Percentiles rank a stretch among this genome's conserved stretches.
These are phyloP conservation scores for Penicillium sp. DNA, from an alignment of 2,329 filamentous ascomycete genomes.

Conservation along the genomic window DNA sequence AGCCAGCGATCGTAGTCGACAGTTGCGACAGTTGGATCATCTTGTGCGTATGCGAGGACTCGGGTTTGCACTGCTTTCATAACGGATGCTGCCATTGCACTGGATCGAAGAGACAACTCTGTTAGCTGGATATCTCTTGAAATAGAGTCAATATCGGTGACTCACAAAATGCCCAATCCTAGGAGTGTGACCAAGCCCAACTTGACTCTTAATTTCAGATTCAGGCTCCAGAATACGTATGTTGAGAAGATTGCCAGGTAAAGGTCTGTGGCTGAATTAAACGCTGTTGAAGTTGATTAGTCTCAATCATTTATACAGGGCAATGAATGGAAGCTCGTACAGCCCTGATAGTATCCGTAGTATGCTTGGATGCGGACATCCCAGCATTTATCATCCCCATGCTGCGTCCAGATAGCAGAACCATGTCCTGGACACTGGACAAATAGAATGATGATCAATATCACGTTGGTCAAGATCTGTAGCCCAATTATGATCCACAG, in stretches of 20 bases:
- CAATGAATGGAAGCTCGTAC: slow-evolving; percentile 9
- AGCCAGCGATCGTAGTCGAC: slow-evolving; percentile 28
- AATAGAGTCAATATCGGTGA: neutral
- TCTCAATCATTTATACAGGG: neutral
- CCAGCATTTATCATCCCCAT: slow-evolving; percentile 20
- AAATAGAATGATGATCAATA: slow-evolving; percentile 27
- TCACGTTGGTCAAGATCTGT: slow-evolving; percentile 23
- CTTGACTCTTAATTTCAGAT: slow-evolving; percentile 30
- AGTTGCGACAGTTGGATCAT: slow-evolving; percentile 22
- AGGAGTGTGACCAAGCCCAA: slow-evolving; percentile 29
- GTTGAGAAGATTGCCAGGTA: slow-evolving; percentile 31
- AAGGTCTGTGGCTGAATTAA: slow-evolving; percentile 31
- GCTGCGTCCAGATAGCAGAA: slow-evolving; percentile 22
- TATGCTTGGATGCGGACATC: slow-evolving; percentile 21
- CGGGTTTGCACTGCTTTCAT: slow-evolving; percentile 25
- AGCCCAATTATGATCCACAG: slow-evolving; percentile 21
- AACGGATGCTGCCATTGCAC: slow-evolving; percentile 28
- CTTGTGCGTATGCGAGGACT: slow-evolving; percentile 16
- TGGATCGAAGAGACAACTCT: neutral
- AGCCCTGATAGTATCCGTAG: slow-evolving; percentile 29
- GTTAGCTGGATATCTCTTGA: neutral
- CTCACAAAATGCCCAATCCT: slow-evolving; percentile 33
- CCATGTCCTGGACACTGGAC: slow-evolving; percentile 24
- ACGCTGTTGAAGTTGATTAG: slow-evolving; percentile 9
- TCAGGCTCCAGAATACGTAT: slow-evolving; percentile 34